Base-by-base conservation (phyloP, 495 filamentous ascomycete species). In the Penicillium arizonense region DNA sequence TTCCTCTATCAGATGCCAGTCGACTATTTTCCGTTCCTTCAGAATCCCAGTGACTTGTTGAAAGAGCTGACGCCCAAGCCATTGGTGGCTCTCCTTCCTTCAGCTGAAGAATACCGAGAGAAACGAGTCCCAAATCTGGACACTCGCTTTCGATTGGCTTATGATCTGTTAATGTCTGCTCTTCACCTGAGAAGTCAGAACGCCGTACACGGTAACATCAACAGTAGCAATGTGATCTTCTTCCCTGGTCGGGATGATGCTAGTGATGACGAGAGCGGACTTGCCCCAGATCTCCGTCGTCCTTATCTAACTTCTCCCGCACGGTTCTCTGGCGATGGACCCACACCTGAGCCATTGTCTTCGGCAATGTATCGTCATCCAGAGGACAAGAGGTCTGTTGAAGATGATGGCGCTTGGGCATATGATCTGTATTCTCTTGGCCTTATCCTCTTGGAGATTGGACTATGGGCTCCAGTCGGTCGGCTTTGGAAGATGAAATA, bases 361-460 rank as follows among this genome's bases (percentile, higher is more conserved):
- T 82, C 78, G 13, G 83, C 81, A 38, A 84, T 88, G 52, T 93
- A 94, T 62, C 85, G 84, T 13, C 91, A 96, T 62, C 88, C 89
- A 0, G 80, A 89, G 7, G 87, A 89, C 54, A 87, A 87, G 39
- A 69, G 84, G 37, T 78, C 73, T 13, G 77, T 80, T 23, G 70
- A 73, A 12, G 79, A 85, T 48, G 71, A 74, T 52, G 66, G 64
- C 13, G 70, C 74, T 2, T 78, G 75, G 71, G 82, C 85, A 1
- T 85, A 91, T 58, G 92, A 97, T 60, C 77, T 96, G 0, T 96
- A 95, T 64, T 87, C 89, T 3, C 73, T 97, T 3, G 91, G 89
- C 33, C 80, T 96, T 59, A 76, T 96, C 11, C 75, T 97, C 10
- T 69, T 96, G 26, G 92, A 95, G 49, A 86, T 97, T 51, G 92